Conservation (phyloP, 257 asterid genomes). For the Solanum boliviense region DNA sequence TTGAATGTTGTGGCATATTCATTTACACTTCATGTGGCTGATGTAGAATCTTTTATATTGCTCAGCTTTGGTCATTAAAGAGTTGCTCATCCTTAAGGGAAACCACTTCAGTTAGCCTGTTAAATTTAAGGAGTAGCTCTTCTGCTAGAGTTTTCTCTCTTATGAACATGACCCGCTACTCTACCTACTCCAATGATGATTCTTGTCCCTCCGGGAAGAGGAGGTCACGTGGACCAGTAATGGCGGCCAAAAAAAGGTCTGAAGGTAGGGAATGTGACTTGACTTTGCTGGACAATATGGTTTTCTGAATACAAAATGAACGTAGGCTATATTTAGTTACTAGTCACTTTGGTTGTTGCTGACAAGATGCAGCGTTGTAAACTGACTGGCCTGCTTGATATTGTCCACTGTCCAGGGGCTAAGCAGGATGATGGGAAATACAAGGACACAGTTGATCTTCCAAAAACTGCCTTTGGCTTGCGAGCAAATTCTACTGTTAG, state of each 20-base stretch:
- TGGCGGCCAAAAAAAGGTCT: constrained; percentile 70
- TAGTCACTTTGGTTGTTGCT: constrained; percentile 1
- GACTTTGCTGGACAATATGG: background rate
- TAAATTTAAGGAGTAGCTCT: constrained; percentile 45
- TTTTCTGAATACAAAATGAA: background rate
- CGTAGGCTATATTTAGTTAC: background rate
- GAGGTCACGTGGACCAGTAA: constrained; percentile 62
- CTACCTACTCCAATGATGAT: constrained; percentile 37
- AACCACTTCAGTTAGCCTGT: constrained; percentile 40
- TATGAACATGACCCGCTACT: constrained; percentile 33
- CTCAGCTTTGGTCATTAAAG: constrained; percentile 69
- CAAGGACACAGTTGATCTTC: constrained; percentile 87
- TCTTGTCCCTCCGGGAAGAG: constrained; percentile 37
- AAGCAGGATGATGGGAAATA: constrained; percentile 87
- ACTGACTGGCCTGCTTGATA: constrained; percentile 4
- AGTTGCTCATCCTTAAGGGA: constrained; percentile 55
- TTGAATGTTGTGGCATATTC: background rate
- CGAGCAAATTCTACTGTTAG: constrained; percentile 84
- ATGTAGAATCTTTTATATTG: constrained; percentile 17
- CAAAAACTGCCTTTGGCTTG: constrained; percentile 77
- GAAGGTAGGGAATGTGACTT: constrained; percentile 37
- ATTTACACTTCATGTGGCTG: constrained; percentile 12
- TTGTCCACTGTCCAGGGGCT: constrained; percentile 28
- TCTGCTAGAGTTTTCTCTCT: constrained; percentile 42
- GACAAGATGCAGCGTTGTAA: background rate